These are phyloP conservation scores for Batrachochytrium dendrobatidis DNA, from an alignment of 371 early-diverging fungal genomes.

Conservation along the genomic window DNA sequence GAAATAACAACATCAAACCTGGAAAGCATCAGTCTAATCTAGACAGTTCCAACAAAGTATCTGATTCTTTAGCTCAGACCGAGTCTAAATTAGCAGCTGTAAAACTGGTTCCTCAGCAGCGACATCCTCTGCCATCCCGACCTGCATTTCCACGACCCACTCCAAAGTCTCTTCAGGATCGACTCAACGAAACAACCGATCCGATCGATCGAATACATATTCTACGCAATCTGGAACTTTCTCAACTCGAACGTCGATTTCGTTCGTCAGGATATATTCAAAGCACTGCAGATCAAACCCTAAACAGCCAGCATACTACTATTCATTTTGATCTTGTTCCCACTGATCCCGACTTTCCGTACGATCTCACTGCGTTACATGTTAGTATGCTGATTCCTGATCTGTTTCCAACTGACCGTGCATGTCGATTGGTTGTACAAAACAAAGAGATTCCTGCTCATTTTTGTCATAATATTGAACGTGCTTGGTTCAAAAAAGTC, in stretches of 20 bases:
- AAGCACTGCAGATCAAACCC: background rate
- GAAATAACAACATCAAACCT: too few species aligned
- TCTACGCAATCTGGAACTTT: slow-evolving; percentile 3
- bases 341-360: slow-evolving; percentile 15
- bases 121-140: too few species aligned
- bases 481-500: slow-evolving; percentile 42
- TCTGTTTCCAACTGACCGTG: background rate
- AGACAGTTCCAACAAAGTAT: too few species aligned
- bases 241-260: slow-evolving; percentile 11
- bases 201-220: slow-evolving; percentile 6
- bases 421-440: slow-evolving; percentile 38
- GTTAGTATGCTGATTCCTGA: background rate
- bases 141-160: slow-evolving; percentile 7
- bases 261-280: slow-evolving; percentile 1
- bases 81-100: too few species aligned
- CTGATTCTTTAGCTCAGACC: too few species aligned
- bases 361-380: slow-evolving; percentile 3
- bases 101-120: too few species aligned
- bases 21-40: too few species aligned
- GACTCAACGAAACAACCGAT: slow-evolving; percentile 9
- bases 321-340: slow-evolving; percentile 2
- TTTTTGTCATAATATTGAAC: slow-evolving; percentile 37
- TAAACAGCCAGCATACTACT: slow-evolving; percentile 5
- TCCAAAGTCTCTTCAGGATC: slow-evolving; percentile 6
- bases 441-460: slow-evolving; percentile 54